A percentile compares a stretch with the other conserved stretches of the same genome.
phyloP scores from a whole-genome alignment of 371 early-diverging fungal genomes.

The Saksenaea oblongispora region DNA sequence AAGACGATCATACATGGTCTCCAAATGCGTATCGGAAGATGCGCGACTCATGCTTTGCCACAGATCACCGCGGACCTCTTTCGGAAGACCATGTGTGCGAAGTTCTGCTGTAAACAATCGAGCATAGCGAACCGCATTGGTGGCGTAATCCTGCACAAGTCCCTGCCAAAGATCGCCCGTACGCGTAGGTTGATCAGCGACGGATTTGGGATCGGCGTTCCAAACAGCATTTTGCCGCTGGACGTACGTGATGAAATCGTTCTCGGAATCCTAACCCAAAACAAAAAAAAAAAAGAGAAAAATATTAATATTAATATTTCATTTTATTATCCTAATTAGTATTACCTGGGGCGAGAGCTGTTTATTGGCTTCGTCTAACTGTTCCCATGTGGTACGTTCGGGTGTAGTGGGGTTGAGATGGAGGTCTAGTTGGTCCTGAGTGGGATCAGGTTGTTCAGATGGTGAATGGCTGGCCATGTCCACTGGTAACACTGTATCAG shows the following conservation, averaged over 20 bases:
- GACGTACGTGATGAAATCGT: background rate
- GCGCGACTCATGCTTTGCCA: constrained; percentile 84
- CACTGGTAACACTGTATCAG: background rate
- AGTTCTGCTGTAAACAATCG: background rate
- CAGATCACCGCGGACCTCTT: constrained; percentile 74
- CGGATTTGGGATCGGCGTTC: constrained; percentile 14
- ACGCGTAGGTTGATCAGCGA: background rate
- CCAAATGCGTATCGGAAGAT: constrained; percentile 63
- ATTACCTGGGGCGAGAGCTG: background rate
- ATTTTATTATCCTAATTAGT: background rate
- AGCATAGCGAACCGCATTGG: background rate
- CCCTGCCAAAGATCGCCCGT: background rate
- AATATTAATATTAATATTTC: background rate
- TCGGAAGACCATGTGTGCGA: constrained; percentile 52
- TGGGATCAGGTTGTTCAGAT: constrained; percentile 1
- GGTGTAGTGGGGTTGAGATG: background rate
- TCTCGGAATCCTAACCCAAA: background rate
- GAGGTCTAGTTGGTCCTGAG: background rate
- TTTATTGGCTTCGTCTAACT: background rate
- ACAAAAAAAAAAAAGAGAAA: background rate
- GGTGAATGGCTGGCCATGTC: constrained; percentile 1
- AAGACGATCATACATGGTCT: constrained; percentile 74
- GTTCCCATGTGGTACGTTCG: constrained; percentile 1
- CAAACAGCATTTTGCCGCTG: constrained; percentile 3
- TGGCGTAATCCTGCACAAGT: constrained; percentile 2